Conservation (phyloP, 257 asterid genomes). For the Fraxinus cuspidata region DNA sequence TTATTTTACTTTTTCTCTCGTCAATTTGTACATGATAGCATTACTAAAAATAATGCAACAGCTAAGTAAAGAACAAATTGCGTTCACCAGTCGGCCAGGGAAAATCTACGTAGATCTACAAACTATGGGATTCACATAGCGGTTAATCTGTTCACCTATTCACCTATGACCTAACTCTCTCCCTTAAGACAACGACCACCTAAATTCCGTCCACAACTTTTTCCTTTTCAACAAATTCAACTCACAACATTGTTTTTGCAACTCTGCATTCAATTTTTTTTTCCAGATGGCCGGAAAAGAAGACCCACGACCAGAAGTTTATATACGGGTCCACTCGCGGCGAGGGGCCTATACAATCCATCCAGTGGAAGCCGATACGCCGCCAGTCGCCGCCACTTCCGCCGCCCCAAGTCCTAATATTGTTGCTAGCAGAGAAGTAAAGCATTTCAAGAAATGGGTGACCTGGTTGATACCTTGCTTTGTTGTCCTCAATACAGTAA, state of each 20-base stretch:
- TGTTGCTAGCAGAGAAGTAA: constrained; percentile 28
- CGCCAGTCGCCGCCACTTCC: constrained; percentile 6
- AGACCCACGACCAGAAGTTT: constrained; percentile 30
- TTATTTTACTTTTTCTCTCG: no score
- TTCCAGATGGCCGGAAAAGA: constrained; percentile 24
- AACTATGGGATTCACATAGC: not conserved
- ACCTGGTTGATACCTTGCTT: constrained; percentile 46
- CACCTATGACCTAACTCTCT: not conserved
- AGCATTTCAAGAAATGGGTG: constrained; percentile 39
- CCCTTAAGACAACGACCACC: not conserved
- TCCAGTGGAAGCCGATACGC: constrained; percentile 23
- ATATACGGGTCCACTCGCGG: constrained; percentile 29
- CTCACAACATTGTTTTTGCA: not conserved
- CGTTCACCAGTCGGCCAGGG: not conserved
- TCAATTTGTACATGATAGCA: no score
- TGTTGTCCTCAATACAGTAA: constrained; percentile 35
- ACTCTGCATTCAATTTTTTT: not conserved
- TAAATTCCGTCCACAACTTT: not conserved
- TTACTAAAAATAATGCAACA: not conserved
- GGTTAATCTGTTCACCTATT: not conserved
- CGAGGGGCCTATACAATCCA: constrained; percentile 32
- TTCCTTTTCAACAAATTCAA: not conserved
- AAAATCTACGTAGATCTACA: not conserved
- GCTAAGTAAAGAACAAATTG: not conserved
- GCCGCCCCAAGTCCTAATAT: not conserved